phyloP scores from a whole-genome alignment of 345 rosid genomes.

The Eucalyptus pauciflora region DNA sequence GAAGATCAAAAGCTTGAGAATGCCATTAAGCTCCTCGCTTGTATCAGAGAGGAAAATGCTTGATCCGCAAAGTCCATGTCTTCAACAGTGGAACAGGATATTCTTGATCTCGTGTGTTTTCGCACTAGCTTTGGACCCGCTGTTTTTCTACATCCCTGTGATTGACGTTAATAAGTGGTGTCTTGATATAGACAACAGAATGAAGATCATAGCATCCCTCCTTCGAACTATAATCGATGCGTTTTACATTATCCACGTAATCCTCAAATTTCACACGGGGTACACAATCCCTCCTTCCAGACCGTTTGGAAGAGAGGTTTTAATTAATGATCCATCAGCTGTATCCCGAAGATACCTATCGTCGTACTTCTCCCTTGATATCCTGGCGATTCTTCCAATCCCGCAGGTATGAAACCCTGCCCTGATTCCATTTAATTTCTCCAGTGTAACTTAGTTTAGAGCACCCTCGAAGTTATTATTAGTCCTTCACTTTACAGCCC shows the following conservation, averaged over 20 bases:
- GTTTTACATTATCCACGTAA: slow-evolving; percentile 41
- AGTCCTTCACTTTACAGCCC: neutral
- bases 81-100: slow-evolving; percentile 58
- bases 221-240: slow-evolving; percentile 44
- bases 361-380: slow-evolving; percentile 39
- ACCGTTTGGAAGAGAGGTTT: slow-evolving; percentile 70
- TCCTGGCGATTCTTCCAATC: slow-evolving; percentile 63
- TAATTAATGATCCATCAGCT: slow-evolving; percentile 40
- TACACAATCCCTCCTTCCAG: slow-evolving; percentile 63
- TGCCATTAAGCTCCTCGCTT: slow-evolving; percentile 4
- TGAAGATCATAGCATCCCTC: slow-evolving; percentile 35
- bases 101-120: slow-evolving; percentile 41
- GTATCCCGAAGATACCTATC: slow-evolving; percentile 40
- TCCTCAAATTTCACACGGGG: slow-evolving; percentile 71
- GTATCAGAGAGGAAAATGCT: no score
- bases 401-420: slow-evolving; percentile 47
- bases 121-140: slow-evolving; percentile 57
- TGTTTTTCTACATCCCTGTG: slow-evolving; percentile 69
- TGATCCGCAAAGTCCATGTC: slow-evolving; percentile 50
- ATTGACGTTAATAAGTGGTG: slow-evolving; percentile 19
- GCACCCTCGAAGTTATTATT: neutral
- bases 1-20: slow-evolving; percentile 33
- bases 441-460: neutral
- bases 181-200: slow-evolving; percentile 28
- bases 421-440: neutral